Evolutionary conservation across 495 filamentous ascomycete species (phyloP).

Genomic region (Xylaria venustula): DNA sequence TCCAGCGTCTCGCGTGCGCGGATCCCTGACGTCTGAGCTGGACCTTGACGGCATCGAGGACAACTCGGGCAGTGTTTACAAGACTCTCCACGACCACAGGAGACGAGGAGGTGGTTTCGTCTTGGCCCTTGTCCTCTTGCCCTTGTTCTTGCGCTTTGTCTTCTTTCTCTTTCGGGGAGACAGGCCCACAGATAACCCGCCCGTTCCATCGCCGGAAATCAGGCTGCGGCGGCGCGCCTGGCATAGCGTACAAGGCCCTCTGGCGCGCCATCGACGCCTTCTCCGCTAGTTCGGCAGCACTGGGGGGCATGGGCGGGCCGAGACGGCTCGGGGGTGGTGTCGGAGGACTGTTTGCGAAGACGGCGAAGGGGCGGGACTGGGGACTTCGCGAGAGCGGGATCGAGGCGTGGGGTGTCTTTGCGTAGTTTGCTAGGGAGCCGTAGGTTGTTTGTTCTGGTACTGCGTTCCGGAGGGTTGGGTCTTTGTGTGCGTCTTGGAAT

Average conservation of each 20-base stretch:
- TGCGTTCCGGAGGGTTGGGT: not conserved
- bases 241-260: not conserved
- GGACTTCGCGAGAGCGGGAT: not conserved
- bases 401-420: not conserved
- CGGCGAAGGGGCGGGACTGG: conserved; percentile 9
- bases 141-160: no score
- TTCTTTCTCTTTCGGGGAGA: no score
- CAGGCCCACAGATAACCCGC: not conserved
- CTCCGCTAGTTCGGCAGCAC: not conserved
- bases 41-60: not conserved
- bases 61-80: no score
- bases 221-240: not conserved
- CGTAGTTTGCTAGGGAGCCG: not conserved
- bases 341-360: conserved; percentile 1
- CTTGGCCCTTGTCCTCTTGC: no score
- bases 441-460: not conserved
- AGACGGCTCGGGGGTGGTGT: not conserved
- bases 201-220: not conserved
- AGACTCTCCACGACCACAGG: no score
- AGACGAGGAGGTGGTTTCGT: no score
- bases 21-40: not conserved
- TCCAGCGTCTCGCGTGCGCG: not conserved
- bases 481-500: not conserved
- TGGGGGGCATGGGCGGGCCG: no score
- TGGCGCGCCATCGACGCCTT: not conserved